phyloP scores from a whole-genome alignment of 768 basidiomycete species.

The Mycena rosella region DNA sequence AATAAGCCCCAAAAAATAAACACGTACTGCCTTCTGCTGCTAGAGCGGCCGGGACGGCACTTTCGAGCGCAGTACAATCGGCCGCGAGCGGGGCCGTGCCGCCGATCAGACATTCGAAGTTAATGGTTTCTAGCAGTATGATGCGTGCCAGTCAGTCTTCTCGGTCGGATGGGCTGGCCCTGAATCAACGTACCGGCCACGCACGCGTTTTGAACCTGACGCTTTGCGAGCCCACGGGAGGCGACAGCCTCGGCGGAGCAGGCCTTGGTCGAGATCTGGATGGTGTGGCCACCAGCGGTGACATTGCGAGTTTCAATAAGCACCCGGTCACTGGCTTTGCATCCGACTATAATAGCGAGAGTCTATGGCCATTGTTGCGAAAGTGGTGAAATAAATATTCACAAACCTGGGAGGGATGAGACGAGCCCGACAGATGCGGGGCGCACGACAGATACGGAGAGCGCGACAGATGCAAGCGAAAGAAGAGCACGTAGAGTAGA shows the following conservation, averaged over 20 bases:
- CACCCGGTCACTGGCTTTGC: constrained; percentile 13
- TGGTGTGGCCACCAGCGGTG: constrained; percentile 12
- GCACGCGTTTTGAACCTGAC: constrained; percentile 1
- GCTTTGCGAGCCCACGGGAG: constrained; percentile 11
- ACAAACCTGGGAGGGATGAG: no score
- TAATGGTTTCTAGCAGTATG: not conserved
- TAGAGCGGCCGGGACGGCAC: not conserved
- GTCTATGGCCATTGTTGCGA: not conserved
- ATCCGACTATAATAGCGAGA: constrained; percentile 1
- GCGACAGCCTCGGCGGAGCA: constrained; percentile 13
- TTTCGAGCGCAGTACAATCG: constrained; percentile 3
- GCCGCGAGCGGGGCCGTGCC: not conserved
- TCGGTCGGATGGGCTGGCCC: not conserved
- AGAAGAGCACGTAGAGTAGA: not conserved
- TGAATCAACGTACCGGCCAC: not conserved
- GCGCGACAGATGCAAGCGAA: not conserved
- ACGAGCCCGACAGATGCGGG: no score
- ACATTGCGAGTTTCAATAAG: constrained; percentile 14
- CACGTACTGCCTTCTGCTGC: not conserved
- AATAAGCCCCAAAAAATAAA: not conserved
- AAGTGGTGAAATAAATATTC: no score
- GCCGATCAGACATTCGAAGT: not conserved
- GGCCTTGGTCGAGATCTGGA: constrained; percentile 26
- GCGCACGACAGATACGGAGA: no score
- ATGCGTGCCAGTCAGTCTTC: not conserved